Percentiles rank a stretch among this genome's conserved stretches.
These are phyloP conservation scores for Suillus brevipes DNA, from an alignment of 768 basidiomycete species.

Conservation along the genomic window DNA sequence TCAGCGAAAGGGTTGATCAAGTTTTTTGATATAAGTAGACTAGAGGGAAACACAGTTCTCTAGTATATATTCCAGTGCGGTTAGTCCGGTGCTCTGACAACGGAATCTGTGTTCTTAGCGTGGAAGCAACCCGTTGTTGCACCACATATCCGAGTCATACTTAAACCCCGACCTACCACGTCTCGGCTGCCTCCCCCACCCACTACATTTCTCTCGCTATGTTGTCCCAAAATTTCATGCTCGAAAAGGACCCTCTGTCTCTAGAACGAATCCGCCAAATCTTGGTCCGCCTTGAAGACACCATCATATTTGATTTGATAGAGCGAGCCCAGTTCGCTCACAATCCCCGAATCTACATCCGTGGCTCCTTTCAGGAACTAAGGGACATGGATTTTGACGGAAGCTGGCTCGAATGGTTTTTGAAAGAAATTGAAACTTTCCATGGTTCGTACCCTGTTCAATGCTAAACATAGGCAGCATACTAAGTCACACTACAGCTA, in stretches of 20 bases:
- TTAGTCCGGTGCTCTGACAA: background rate
- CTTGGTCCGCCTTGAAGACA: slow-evolving; percentile 91
- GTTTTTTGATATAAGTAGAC: background rate
- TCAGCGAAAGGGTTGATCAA: background rate
- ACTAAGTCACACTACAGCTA: slow-evolving; percentile 54
- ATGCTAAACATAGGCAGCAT: slow-evolving; percentile 7
- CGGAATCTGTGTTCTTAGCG: background rate
- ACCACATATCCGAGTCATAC: background rate
- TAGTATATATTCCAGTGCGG: background rate
- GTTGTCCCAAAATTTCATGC: slow-evolving; percentile 68
- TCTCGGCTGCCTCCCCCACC: background rate
- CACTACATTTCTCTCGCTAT: slow-evolving; percentile 30
- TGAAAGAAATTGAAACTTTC: slow-evolving; percentile 92
- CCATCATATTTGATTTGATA: slow-evolving; percentile 97
- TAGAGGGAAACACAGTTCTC: background rate
- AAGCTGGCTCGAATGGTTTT: slow-evolving; percentile 97
- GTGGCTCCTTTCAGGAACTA: slow-evolving; percentile 78
- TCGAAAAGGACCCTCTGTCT: slow-evolving; percentile 73
- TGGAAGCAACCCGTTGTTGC: background rate
- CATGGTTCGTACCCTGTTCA: slow-evolving; percentile 68
- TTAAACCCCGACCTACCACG: slow-evolving; percentile 9
- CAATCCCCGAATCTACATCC: slow-evolving; percentile 86
- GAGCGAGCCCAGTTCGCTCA: slow-evolving; percentile 97
- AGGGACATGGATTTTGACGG: slow-evolving; percentile 72
- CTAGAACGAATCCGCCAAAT: slow-evolving; percentile 88